Conservation (phyloP, 805 yeast genomes). For the Maudiozyma bulderi region DNA sequence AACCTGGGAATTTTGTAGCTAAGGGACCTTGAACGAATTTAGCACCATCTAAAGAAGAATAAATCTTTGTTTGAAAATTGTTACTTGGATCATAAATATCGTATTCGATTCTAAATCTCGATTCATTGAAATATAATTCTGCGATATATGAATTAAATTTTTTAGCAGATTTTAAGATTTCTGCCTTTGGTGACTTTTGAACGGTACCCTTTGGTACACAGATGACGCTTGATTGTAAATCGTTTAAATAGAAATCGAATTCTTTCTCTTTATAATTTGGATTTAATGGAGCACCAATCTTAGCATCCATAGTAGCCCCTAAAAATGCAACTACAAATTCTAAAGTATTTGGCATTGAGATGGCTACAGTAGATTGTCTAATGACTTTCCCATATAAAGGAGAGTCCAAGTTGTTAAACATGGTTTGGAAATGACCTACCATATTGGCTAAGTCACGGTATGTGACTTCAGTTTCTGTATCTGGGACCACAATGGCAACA, state of each 20-base stretch:
- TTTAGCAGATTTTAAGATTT: slow-evolving; percentile 43
- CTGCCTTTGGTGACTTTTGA: slow-evolving; percentile 22
- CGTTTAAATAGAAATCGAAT: slow-evolving; percentile 55
- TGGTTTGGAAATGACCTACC: slow-evolving; percentile 41
- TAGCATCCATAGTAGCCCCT: slow-evolving; percentile 45
- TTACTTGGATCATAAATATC: slow-evolving; percentile 25
- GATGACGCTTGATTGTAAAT: slow-evolving; percentile 47
- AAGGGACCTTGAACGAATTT: slow-evolving; percentile 24
- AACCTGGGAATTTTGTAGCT: slow-evolving; percentile 31
- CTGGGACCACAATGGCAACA: slow-evolving; percentile 40
- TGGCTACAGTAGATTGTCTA: slow-evolving; percentile 43
- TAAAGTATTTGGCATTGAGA: slow-evolving; percentile 50
- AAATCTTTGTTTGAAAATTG: slow-evolving; percentile 16
- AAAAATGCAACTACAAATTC: slow-evolving; percentile 50
- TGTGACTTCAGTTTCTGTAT: slow-evolving; percentile 34
- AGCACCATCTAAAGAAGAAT: slow-evolving; percentile 23
- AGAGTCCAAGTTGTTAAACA: slow-evolving; percentile 34
- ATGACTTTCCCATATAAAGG: slow-evolving; percentile 31
- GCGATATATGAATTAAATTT: slow-evolving; percentile 40
- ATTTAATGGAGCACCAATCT: slow-evolving; percentile 62
- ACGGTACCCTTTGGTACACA: slow-evolving; percentile 48
- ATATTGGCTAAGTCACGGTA: slow-evolving; percentile 37
- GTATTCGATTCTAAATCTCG: slow-evolving; percentile 36
- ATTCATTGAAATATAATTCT: slow-evolving; percentile 40
- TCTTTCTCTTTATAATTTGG: slow-evolving; percentile 52